Percentiles rank a stretch among this genome's conserved stretches.
These are phyloP conservation scores for Dimargaris cristalligena DNA, from an alignment of 192 early-diverging fungal genomes.

Conservation along the genomic window DNA sequence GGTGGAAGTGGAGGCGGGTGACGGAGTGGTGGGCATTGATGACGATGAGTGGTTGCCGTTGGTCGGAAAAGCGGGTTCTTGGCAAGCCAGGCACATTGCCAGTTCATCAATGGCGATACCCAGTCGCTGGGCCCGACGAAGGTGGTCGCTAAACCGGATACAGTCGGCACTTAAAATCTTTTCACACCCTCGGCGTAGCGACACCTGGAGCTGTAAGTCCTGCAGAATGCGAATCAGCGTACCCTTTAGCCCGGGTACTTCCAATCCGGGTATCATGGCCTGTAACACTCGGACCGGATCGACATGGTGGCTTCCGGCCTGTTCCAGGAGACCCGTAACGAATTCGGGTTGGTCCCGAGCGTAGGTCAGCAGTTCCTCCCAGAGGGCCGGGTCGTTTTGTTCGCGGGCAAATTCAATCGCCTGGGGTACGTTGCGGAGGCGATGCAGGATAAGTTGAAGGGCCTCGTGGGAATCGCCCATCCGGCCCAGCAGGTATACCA, in stretches of 20 bases:
- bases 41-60: conserved; percentile 2
- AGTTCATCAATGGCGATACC: conserved; percentile 39
- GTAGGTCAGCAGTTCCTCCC: conserved; percentile 89
- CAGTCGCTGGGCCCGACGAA: conserved; percentile 47
- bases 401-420: conserved; percentile 98
- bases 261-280: conserved; percentile 58
- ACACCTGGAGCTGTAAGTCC: conserved; percentile 83
- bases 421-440: conserved; percentile 74
- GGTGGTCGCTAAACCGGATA: conserved; percentile 51
- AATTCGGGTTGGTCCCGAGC: conserved; percentile 96
- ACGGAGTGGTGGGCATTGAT: conserved; percentile 11
- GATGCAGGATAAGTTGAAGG: conserved; percentile 81
- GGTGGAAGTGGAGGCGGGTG: conserved; percentile 14
- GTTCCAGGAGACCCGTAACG: conserved; percentile 80
- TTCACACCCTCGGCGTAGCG: conserved; percentile 75
- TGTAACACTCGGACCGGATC: conserved; percentile 66
- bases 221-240: conserved; percentile 78
- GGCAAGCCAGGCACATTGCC: conserved; percentile 25
- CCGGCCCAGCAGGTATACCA: conserved; percentile 91
- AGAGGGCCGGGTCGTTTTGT: conserved; percentile 86
- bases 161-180: conserved; percentile 82
- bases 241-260: conserved; percentile 62
- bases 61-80: conserved; percentile 25
- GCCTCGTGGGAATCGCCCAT: conserved; percentile 95
- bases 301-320: conserved; percentile 72